phyloP scores from a whole-genome alignment of 2,329 filamentous ascomycete genomes.

The Sphaerulina musiva region DNA sequence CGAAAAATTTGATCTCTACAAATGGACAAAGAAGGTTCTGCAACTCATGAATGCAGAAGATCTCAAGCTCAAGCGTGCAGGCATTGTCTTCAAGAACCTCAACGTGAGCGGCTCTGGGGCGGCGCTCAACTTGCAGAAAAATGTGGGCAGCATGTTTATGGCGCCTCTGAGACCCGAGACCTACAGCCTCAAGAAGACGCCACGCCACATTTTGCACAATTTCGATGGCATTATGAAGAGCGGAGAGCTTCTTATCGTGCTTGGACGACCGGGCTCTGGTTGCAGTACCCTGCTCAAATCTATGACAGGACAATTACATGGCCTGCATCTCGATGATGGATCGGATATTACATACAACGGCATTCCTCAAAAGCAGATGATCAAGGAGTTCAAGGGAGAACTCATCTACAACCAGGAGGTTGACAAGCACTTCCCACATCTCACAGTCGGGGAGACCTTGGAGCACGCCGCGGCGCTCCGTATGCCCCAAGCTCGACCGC shows the following conservation, averaged over 20 bases:
- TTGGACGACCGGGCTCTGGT: slow-evolving; percentile 49
- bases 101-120: slow-evolving; percentile 61
- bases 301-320: slow-evolving; percentile 54
- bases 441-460: slow-evolving; percentile 53
- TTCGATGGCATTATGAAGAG: slow-evolving; percentile 50
- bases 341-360: slow-evolving; percentile 59
- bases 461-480: slow-evolving; percentile 51
- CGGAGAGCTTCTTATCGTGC: slow-evolving; percentile 45
- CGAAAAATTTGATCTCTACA: slow-evolving; percentile 49
- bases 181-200: slow-evolving; percentile 45
- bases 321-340: slow-evolving; percentile 47
- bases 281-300: slow-evolving; percentile 60
- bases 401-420: slow-evolving; percentile 44
- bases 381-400: slow-evolving; percentile 44
- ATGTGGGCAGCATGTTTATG: slow-evolving; percentile 54
- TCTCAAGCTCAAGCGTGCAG: slow-evolving; percentile 49
- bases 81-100: slow-evolving; percentile 59
- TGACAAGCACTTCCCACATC: slow-evolving; percentile 51
- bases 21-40: slow-evolving; percentile 47
- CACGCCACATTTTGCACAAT: slow-evolving; percentile 51
- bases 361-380: slow-evolving; percentile 38
- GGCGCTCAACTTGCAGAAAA: slow-evolving; percentile 62
- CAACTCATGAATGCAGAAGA: slow-evolving; percentile 51
- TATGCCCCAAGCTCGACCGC: slow-evolving; percentile 41
- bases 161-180: slow-evolving; percentile 54